A percentile compares a stretch with the other conserved stretches of the same genome.
Evolutionary conservation across 2,329 filamentous ascomycete genomes (phyloP).

Genomic region (Pseudonectria buxi): DNA sequence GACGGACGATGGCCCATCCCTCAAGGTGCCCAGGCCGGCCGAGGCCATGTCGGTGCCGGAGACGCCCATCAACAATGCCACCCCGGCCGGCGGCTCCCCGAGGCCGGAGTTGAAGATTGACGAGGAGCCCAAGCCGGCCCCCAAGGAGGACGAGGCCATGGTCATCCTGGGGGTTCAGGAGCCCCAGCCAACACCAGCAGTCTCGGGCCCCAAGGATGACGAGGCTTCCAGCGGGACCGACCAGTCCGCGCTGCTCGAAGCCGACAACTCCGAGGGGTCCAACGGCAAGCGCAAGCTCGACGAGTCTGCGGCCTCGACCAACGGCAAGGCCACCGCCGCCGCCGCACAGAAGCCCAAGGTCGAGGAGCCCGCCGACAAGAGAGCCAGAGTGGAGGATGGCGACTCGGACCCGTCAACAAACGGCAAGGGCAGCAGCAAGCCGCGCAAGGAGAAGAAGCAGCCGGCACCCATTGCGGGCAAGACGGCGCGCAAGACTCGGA

Average conservation of each 20-base stretch:
- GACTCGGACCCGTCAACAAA: slow-evolving; percentile 17
- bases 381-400: slow-evolving; percentile 33
- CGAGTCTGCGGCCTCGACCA: slow-evolving; percentile 13
- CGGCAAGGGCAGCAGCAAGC: slow-evolving; percentile 22
- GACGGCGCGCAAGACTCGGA: slow-evolving; percentile 37
- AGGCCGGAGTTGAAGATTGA: slow-evolving; percentile 28
- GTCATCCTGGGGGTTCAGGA: slow-evolving; percentile 20
- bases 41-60: slow-evolving; percentile 30
- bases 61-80: slow-evolving; percentile 29
- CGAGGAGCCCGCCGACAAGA: slow-evolving; percentile 32
- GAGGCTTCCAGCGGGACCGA: slow-evolving; percentile 12
- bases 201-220: slow-evolving; percentile 15
- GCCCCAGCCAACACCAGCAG: slow-evolving; percentile 13
- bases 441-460: slow-evolving; percentile 33
- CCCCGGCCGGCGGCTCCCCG: slow-evolving; percentile 29
- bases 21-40: slow-evolving; percentile 26
- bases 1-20: slow-evolving; percentile 9
- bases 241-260: slow-evolving; percentile 12
- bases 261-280: slow-evolving; percentile 12
- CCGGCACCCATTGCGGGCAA: slow-evolving; percentile 25
- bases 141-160: slow-evolving; percentile 19
- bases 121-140: slow-evolving; percentile 23
- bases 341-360: slow-evolving; percentile 18
- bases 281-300: slow-evolving; percentile 36
- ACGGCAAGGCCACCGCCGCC: slow-evolving; percentile 11